A percentile compares a stretch with the other conserved stretches of the same genome.
phyloP scores from a whole-genome alignment of 768 basidiomycete genomes.

The Trametes maxima region DNA sequence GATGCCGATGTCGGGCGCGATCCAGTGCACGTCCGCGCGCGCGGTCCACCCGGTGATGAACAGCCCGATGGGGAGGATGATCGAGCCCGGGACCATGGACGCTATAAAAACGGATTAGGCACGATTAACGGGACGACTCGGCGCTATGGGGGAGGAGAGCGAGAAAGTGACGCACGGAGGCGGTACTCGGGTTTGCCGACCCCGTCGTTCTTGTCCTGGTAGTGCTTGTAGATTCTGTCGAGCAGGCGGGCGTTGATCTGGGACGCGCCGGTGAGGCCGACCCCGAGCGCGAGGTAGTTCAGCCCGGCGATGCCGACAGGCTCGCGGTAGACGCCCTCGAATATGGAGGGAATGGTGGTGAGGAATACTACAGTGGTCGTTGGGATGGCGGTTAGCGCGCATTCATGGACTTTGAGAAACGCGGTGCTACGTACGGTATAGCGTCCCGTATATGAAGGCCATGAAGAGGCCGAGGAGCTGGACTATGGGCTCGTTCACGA shows the following conservation, averaged over 20 bases:
- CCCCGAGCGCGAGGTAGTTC: slow-evolving; percentile 69
- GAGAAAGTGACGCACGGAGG: slow-evolving; percentile 40
- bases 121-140: too few species aligned
- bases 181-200: slow-evolving; percentile 56
- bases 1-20: slow-evolving; percentile 68
- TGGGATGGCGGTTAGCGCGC: neutral
- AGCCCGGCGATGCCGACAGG: slow-evolving; percentile 59
- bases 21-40: slow-evolving; percentile 62
- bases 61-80: slow-evolving; percentile 66
- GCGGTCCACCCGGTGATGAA: slow-evolving; percentile 75
- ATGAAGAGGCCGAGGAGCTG: slow-evolving; percentile 67
- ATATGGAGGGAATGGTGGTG: slow-evolving; percentile 62
- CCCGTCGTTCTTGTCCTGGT: slow-evolving; percentile 54
- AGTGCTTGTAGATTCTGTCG: slow-evolving; percentile 55
- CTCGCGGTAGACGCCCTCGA: slow-evolving; percentile 53
- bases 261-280: slow-evolving; percentile 57
- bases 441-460: slow-evolving; percentile 65
- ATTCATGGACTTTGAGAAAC: neutral
- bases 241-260: slow-evolving; percentile 55
- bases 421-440: slow-evolving; percentile 49
- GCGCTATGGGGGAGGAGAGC: too few species aligned
- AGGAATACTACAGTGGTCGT: slow-evolving; percentile 51
- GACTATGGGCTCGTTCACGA: slow-evolving; percentile 60
- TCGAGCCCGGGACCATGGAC: slow-evolving; percentile 57
- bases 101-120: slow-evolving; percentile 39